Conservation (phyloP, 768 basidiomycete species). For the Pulveroboletus ravenelii region DNA sequence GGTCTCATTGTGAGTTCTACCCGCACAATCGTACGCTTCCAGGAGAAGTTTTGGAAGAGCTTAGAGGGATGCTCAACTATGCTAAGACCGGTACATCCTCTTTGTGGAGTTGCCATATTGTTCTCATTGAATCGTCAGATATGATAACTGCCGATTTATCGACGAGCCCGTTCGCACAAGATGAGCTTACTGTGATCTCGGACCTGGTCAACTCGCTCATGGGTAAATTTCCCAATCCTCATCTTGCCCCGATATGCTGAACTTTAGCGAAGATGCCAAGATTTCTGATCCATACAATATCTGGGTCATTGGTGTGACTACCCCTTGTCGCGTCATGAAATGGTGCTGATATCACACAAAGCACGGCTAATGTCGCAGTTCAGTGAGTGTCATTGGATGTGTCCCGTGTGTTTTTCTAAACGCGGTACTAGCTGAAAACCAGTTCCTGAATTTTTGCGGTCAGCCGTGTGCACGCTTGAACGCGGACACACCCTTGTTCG, state of each 20-base stretch:
- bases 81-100: slow-evolving; percentile 6
- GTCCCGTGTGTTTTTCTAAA: too few species aligned
- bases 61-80: too few species aligned
- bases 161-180: slow-evolving; percentile 12
- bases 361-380: too few species aligned
- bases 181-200: slow-evolving; percentile 10
- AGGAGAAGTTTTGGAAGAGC: not conserved
- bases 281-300: slow-evolving; percentile 4
- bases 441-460: too few species aligned
- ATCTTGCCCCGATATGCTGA: not conserved
- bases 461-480: too few species aligned
- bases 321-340: not conserved
- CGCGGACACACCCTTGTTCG: too few species aligned
- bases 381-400: too few species aligned
- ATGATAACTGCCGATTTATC: slow-evolving; percentile 16
- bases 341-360: too few species aligned
- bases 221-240: not conserved
- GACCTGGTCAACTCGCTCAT: slow-evolving; percentile 13
- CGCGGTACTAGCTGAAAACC: too few species aligned
- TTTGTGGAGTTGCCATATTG: not conserved
- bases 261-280: not conserved
- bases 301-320: slow-evolving; percentile 12
- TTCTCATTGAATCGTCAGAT: not conserved
- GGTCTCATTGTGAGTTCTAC: slow-evolving; percentile 18
- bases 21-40: slow-evolving; percentile 6